Evolutionary conservation across 345 rosid genomes (phyloP), one percentile per base, ranked within the genome.

Genomic region (Sonneratia alba): DNA sequence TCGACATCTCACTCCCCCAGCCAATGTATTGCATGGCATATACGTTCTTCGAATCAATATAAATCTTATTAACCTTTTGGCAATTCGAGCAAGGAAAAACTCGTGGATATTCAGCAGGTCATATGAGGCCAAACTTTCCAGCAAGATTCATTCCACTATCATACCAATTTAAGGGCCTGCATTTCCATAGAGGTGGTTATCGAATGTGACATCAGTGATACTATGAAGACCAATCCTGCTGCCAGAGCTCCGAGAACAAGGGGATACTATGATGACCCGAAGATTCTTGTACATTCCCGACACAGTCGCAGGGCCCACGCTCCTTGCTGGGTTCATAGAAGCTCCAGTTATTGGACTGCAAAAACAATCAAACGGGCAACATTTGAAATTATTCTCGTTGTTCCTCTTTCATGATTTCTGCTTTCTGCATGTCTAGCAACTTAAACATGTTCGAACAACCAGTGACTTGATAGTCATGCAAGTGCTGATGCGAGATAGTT

Each of bases 261-360:
- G 91, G 42, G 89, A 71, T 49, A 75, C 68, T 13, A 83, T 68
- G 56, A 15, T 85, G 22, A 85, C 83, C 87, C 87, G 79, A 4
- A 82, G 78, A 68, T 82, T 82, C 73, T 82, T 78, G 71, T 83
- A 79, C 53, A 73, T 76, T 19, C 86, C 83, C 0, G 80, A 59
- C 47, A 72, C 88, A 40, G 83, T 72, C 0, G 87, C 85, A 19
- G 84, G 89, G 53, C 87, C 89, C 70, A 87, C 16, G 67, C 87
- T 87, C 72, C 89, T 82, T 1, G 79, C 87, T 4, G 87, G 89
- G 69, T 87, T 85, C 88, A 85, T 83, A 1, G 87, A 87, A 68
- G 91, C 87, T 45, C 87, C 85, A 0, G 86, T 87, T 24, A 83
- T 82, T 15, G 89, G 86, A 73, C 86, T 82, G 83, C 82, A 75